These are phyloP conservation scores for Isoetes taiwanensis DNA, from an alignment of 75 land plant genomes.

Conservation along the genomic window DNA sequence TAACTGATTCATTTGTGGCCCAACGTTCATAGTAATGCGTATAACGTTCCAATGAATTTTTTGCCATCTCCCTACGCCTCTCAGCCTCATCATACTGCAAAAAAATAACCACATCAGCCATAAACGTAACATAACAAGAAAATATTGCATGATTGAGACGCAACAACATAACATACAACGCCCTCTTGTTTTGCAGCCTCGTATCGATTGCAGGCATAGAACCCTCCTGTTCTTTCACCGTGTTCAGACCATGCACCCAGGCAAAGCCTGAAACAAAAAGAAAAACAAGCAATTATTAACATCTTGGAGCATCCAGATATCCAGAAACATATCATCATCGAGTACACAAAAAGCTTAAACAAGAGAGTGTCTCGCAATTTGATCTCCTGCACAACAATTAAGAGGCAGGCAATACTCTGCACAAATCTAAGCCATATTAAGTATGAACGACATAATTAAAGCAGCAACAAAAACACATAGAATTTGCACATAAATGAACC, in stretches of 20 bases:
- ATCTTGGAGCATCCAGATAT: too few relatives aligned
- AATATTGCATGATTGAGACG: not conserved
- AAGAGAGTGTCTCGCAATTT: too few relatives aligned
- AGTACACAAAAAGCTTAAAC: too few relatives aligned
- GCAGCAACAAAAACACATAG: too few relatives aligned
- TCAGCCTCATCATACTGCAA: conserved; percentile 16
- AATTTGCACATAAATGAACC: too few relatives aligned
- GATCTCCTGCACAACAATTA: too few relatives aligned
- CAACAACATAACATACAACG: conserved; percentile 6
- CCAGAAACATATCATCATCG: too few relatives aligned
- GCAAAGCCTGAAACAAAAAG: conserved; percentile 16
- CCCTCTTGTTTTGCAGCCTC: conserved; percentile 16
- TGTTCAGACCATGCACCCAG: conserved; percentile 16
- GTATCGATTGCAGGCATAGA: conserved; percentile 19
- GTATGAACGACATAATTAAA: too few relatives aligned
- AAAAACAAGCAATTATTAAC: too few relatives aligned
- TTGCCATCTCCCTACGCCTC: conserved; percentile 9
- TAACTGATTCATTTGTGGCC: not conserved
- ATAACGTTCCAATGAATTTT: conserved; percentile 11
- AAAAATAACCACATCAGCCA: not conserved
- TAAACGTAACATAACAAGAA: not conserved
- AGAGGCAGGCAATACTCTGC: too few relatives aligned
- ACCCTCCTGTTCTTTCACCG: conserved; percentile 7
- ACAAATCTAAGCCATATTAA: too few relatives aligned
- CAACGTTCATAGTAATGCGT: conserved; percentile 16